These are phyloP conservation scores for Cutaneotrichosporon spelunceum DNA, from an alignment of 1,284 basidiomycete species.

Conservation along the genomic window DNA sequence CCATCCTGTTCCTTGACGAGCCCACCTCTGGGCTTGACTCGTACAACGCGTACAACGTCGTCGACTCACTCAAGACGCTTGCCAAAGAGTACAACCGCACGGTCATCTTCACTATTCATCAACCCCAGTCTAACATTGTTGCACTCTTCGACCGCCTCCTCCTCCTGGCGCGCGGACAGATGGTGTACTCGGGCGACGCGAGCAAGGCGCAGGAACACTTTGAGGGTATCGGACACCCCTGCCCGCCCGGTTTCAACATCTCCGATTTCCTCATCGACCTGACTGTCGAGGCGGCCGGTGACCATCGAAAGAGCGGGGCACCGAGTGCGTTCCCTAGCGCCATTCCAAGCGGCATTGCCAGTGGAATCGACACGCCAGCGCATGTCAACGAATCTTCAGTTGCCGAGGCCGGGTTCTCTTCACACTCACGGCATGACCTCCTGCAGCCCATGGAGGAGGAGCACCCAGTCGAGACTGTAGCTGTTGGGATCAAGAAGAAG, in stretches of 20 bases:
- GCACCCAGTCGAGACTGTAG: background rate
- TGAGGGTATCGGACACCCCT: constrained; percentile 69
- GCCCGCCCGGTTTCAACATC: constrained; percentile 94
- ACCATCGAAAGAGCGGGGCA: constrained; percentile 22
- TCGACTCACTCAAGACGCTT: constrained; percentile 80
- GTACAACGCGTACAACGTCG: constrained; percentile 91
- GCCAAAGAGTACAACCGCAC: constrained; percentile 81
- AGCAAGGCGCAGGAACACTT: constrained; percentile 76
- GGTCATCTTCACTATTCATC: constrained; percentile 95
- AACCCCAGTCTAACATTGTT: constrained; percentile 97
- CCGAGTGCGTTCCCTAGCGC: background rate
- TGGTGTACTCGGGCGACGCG: constrained; percentile 78
- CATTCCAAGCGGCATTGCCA: background rate
- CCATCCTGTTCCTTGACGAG: constrained; percentile 92
- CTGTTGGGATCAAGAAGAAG: constrained; percentile 60
- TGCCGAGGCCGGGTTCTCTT: constrained; percentile 19
- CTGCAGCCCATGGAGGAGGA: background rate
- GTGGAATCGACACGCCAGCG: constrained; percentile 32
- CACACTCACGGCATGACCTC: constrained; percentile 4
- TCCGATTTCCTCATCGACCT: constrained; percentile 92
- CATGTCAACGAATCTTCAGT: constrained; percentile 6
- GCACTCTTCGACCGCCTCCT: constrained; percentile 89
- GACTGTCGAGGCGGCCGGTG: constrained; percentile 67
- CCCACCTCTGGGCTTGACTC: constrained; percentile 93
- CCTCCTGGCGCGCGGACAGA: constrained; percentile 75